Evolutionary conservation across 352 stramenopile species (phyloP).

Genomic region (Saprolegnia diclina): DNA sequence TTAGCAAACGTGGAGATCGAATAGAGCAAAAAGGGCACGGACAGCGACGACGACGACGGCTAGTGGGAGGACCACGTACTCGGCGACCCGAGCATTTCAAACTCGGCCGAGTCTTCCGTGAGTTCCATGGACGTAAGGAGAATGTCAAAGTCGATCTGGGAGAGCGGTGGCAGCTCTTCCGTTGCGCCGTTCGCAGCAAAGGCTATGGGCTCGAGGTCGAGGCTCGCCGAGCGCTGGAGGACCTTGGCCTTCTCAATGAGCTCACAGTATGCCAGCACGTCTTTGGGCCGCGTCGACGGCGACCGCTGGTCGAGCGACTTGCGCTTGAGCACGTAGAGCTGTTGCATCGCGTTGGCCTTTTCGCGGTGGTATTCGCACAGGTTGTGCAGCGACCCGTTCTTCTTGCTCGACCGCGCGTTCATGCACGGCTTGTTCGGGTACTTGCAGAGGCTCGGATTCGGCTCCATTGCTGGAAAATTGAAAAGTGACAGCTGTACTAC

Average conservation of each 20-base stretch:
- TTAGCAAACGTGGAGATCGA: too few species aligned
- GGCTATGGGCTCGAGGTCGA: background rate
- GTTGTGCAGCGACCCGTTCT: slow-evolving; percentile 10
- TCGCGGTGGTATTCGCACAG: slow-evolving; percentile 17
- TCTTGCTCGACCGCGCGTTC: slow-evolving; percentile 13
- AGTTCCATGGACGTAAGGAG: background rate
- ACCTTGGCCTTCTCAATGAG: background rate
- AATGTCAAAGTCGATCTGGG: slow-evolving; percentile 2
- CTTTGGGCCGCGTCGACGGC: background rate
- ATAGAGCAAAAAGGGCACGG: too few species aligned
- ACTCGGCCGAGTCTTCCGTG: background rate
- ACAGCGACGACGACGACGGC: too few species aligned
- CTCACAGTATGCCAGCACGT: background rate
- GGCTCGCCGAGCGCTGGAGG: background rate
- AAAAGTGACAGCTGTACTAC: too few species aligned
- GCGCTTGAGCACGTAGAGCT: slow-evolving; percentile 19
- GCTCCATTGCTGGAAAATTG: slow-evolving; percentile 18
- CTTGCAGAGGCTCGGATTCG: slow-evolving; percentile 36
- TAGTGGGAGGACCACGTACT: background rate
- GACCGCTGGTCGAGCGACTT: slow-evolving; percentile 3
- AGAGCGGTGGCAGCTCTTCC: background rate
- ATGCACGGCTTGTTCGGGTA: slow-evolving; percentile 30
- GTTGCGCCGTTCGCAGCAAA: background rate
- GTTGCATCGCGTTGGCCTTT: slow-evolving; percentile 6
- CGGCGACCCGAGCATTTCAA: background rate